Evolutionary conservation across 2,329 filamentous ascomycete genomes (phyloP), one percentile per base, ranked within the genome.

Genomic region (Epichloe gansuensis): DNA sequence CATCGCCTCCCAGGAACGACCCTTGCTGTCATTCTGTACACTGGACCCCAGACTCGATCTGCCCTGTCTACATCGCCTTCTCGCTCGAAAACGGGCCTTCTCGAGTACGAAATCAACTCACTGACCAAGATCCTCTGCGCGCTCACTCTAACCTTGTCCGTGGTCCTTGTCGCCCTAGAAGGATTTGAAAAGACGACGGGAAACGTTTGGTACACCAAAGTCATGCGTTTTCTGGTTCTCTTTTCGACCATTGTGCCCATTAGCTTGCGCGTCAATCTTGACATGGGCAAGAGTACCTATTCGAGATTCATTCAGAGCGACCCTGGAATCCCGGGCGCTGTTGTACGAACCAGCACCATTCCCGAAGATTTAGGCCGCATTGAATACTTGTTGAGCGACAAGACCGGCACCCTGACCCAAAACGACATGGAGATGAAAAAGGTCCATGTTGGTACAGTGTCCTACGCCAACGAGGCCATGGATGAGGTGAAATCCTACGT

Each of bases 201-300:
- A 21, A 79, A 81, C 51, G 72, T 79, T 25, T 98, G 93, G 93
- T 98, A 97, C 67, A 83, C 97, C 59, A 91, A 94, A 58, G 95
- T 97, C 62, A 93, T 95, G 83, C 85, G 91, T n/a, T 98, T 97
- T 65, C 72, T 98, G 57, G 94, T 98, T 55, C 75, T 98, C 1
- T 98, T 98, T 73, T 97, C 91, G n/a, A 97, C 91, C 0, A 98
- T 98, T 62, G 94, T 98, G 28, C 93, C 93, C 1, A 96, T 98
- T 68, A 95, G 90, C 70, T 75, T 98, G 59, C 86, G 93, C 49
- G 93, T 98, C 60, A 98, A 98, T 65, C 75, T 98, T 17, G 93
- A 98, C 64, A 85, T 98, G 80, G 94, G 91, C 41, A 98, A 98
- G 70, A 91, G 88, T 52, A 89, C 93, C 2, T 98, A 96, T 68